Percentiles rank a stretch among this genome's conserved stretches.
Conservation (phyloP, 306 rosid species). For the Citrullus amarus region DNA sequence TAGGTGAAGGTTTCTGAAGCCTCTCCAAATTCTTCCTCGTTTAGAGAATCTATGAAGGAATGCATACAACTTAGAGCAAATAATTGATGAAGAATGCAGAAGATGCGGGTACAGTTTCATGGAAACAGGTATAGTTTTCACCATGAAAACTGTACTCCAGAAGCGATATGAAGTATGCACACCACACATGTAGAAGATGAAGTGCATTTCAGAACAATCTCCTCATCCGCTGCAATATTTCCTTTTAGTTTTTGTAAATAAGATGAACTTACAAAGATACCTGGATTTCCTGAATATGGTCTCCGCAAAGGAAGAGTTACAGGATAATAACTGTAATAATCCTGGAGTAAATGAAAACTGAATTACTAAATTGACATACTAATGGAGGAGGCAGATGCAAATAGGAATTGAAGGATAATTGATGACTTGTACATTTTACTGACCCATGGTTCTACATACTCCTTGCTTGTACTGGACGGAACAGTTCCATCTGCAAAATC, state of each 20-base stretch:
- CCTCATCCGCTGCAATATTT: background rate
- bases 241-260: background rate
- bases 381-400: background rate
- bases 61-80: slow-evolving; percentile 7
- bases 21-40: slow-evolving; percentile 63
- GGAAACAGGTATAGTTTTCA: background rate
- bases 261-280: slow-evolving; percentile 24
- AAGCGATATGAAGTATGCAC: background rate
- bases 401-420: background rate
- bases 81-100: background rate
- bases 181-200: background rate
- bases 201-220: background rate
- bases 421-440: slow-evolving; percentile 13
- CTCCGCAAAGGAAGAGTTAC: slow-evolving; percentile 59
- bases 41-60: slow-evolving; percentile 37
- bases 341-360: slow-evolving; percentile 39
- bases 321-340: slow-evolving; percentile 53
- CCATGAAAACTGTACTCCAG: background rate
- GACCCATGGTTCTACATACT: slow-evolving; percentile 76
- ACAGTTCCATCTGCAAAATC: slow-evolving; percentile 14
- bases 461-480: slow-evolving; percentile 31
- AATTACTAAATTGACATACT: slow-evolving; percentile 9
- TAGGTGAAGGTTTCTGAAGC: slow-evolving; percentile 30
- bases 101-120: background rate
- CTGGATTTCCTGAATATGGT: slow-evolving; percentile 81